These are phyloP conservation scores for Suillus sp. DNA, from an alignment of 768 basidiomycete genomes.

Conservation along the genomic window DNA sequence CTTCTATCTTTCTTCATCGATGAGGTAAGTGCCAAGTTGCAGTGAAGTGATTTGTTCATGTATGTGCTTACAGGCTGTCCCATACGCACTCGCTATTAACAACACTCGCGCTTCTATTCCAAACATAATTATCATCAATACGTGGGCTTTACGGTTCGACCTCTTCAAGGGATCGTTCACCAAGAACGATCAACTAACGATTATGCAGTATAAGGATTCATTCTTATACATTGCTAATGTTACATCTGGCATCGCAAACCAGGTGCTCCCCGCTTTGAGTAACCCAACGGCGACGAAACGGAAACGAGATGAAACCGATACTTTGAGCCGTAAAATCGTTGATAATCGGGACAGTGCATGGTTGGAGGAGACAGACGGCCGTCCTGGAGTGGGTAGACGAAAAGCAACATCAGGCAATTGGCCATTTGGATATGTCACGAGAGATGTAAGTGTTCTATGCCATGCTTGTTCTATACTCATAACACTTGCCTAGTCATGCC, in stretches of 20 bases:
- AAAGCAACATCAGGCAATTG: constrained; percentile 43
- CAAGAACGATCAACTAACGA: constrained; percentile 78
- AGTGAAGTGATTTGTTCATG: background rate
- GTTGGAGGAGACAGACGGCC: constrained; percentile 57
- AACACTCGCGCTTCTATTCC: constrained; percentile 62
- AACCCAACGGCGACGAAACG: constrained; percentile 41
- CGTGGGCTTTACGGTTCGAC: constrained; percentile 66
- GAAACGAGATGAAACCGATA: constrained; percentile 26
- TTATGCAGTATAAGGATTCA: constrained; percentile 64
- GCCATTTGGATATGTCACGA: constrained; percentile 76
- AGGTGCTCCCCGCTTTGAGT: constrained; percentile 57
- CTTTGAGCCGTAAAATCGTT: constrained; percentile 48
- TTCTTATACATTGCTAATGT: constrained; percentile 67
- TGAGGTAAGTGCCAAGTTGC: constrained; percentile 35
- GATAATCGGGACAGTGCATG: constrained; percentile 52
- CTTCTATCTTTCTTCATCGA: constrained; percentile 59
- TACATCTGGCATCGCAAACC: constrained; percentile 48
- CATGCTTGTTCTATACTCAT: background rate
- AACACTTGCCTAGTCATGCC: constrained; percentile 51
- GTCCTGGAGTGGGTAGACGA: constrained; percentile 39
- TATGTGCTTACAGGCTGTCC: constrained; percentile 44
- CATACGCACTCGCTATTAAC: constrained; percentile 59
- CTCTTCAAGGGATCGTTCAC: constrained; percentile 72
- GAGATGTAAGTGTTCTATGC: constrained; percentile 48
- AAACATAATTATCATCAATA: constrained; percentile 65